Conservation (phyloP, 2,329 filamentous ascomycete species). For the Lecanicillium sp. region DNA sequence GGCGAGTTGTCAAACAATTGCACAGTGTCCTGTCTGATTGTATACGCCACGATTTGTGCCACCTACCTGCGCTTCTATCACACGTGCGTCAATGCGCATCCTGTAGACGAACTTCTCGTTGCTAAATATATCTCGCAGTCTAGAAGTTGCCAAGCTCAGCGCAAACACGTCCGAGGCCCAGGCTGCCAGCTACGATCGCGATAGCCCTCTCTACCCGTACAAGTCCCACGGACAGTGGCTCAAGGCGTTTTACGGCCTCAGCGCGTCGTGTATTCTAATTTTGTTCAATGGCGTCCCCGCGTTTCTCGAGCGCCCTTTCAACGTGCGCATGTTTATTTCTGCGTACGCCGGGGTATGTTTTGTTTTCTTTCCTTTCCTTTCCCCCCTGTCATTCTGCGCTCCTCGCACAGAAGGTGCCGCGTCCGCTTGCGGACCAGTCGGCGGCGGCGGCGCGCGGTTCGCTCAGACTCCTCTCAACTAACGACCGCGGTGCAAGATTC, state of each 20-base stretch:
- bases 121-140: conserved; percentile 21
- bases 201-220: conserved; percentile 31
- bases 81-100: conserved; percentile 23
- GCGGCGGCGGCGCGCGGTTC: too few species aligned
- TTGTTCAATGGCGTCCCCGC: conserved; percentile 30
- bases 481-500: conserved; percentile 21
- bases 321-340: conserved; percentile 29
- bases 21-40: conserved; percentile 34
- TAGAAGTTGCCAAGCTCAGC: conserved; percentile 32
- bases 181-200: conserved; percentile 27
- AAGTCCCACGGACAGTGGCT: conserved; percentile 35
- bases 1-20: conserved; percentile 32
- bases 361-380: neutral
- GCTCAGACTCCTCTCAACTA: too few species aligned
- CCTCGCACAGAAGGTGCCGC: too few species aligned
- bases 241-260: conserved; percentile 29
- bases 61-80: conserved; percentile 34
- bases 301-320: conserved; percentile 30
- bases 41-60: conserved; percentile 34
- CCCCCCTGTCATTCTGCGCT: too few species aligned
- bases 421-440: too few species aligned
- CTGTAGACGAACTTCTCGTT: neutral
- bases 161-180: conserved; percentile 32
- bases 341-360: conserved; percentile 34
- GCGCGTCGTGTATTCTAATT: conserved; percentile 27